These are phyloP conservation scores for Ceratobasidium sp. DNA, from an alignment of 1,284 basidiomycete species.

Conservation along the genomic window DNA sequence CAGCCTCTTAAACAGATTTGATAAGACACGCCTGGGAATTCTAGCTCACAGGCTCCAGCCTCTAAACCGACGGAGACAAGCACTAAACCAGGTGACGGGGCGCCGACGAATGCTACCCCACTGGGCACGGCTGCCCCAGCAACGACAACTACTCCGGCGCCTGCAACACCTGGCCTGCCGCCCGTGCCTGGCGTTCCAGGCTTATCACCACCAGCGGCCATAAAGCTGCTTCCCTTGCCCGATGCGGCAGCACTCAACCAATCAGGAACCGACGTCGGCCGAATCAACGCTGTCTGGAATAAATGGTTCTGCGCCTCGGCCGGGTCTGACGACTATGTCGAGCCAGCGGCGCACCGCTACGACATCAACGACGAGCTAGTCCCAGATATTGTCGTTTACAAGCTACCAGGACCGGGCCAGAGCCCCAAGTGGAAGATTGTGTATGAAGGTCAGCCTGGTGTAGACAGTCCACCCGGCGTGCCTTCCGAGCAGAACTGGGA, in stretches of 20 bases:
- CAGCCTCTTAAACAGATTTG: too few relatives aligned
- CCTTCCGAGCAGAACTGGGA: background rate
- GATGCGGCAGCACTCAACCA: background rate
- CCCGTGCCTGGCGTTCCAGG: background rate
- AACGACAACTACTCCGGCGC: background rate
- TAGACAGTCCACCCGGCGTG: background rate
- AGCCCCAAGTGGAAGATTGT: background rate
- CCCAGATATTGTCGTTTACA: conserved; percentile 14
- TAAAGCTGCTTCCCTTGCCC: background rate
- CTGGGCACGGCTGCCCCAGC: background rate
- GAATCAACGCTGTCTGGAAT: conserved; percentile 31
- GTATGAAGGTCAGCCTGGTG: conserved; percentile 15
- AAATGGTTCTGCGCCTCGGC: background rate
- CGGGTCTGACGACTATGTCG: background rate
- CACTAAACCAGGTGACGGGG: too few relatives aligned
- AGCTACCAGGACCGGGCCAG: background rate
- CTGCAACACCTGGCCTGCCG: background rate
- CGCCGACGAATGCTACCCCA: too few relatives aligned
- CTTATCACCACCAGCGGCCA: background rate
- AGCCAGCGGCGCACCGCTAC: conserved; percentile 6
- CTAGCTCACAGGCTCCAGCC: too few relatives aligned
- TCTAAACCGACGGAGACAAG: too few relatives aligned
- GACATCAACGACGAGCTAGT: background rate
- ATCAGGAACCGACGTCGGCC: background rate
- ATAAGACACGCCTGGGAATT: too few relatives aligned